A percentile compares a stretch with the other conserved stretches of the same genome.
Conservation (phyloP, 202 grass and related monocot species). For the Sporobolus alterniflorus region DNA sequence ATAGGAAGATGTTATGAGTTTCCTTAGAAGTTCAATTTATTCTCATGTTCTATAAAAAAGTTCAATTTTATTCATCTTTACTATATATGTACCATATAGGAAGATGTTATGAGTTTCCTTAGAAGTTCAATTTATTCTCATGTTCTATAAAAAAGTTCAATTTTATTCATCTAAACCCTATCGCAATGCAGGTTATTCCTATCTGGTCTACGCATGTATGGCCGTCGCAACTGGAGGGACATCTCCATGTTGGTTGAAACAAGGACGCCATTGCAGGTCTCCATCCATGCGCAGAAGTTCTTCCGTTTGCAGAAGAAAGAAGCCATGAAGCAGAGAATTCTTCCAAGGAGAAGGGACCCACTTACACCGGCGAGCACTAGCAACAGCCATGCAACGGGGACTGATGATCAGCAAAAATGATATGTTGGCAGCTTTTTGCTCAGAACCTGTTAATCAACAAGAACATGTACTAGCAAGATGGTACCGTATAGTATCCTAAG, state of each 20-base stretch:
- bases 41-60: no score
- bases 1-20: no score
- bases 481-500: not conserved
- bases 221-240: constrained; percentile 25
- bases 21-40: no score
- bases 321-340: not conserved
- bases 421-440: not conserved
- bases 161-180: not conserved
- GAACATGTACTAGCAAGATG: not conserved
- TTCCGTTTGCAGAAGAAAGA: not conserved
- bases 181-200: constrained; percentile 8
- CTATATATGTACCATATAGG: no score
- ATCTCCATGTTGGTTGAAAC: constrained; percentile 16
- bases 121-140: no score
- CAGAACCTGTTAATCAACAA: not conserved
- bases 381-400: not conserved
- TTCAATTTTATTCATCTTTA: no score
- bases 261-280: constrained; percentile 1
- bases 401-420: not conserved
- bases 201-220: not conserved
- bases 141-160: no score
- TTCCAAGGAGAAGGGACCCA: not conserved
- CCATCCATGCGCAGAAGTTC: constrained; percentile 40
- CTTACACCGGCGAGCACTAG: not conserved
- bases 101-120: no score